Base-by-base conservation (phyloP, 192 early-diverging fungal genomes). In the Coemansia sp. region DNA sequence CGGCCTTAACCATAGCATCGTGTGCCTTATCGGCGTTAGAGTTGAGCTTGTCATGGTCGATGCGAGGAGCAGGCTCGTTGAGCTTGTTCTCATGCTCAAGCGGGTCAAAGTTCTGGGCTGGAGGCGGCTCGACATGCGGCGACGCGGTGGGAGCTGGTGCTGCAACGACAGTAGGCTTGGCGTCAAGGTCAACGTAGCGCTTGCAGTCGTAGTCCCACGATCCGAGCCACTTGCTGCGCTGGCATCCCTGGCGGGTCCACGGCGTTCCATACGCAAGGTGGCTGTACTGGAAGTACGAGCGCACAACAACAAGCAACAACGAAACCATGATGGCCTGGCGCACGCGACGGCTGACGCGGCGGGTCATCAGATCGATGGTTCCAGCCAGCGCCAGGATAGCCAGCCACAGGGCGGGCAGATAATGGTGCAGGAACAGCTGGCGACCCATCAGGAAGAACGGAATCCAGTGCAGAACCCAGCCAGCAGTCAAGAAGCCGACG, bases 191-290 rank as follows among this genome's bases (percentile, higher is more conserved):
- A 4, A 48, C n/a, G 52, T 69, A 72, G 55, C 66, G 66, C 49
- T 81, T 80, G 74, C 92, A 93, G 66, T 88, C 85, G 57, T 83
- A 93, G 71, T 92, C 90, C 94, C 94, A 98, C 0, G 83, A 80
- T 5, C 62, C 78, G 43, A 89, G 62, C 88, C 88, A 85, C 77
- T 93, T 96, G 55, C 89, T 74, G 9, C 80, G 71, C 60, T 88
- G 62, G 71, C 96, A 98, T 12, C 83, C 71, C 18, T 82, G 61
- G 50, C 85, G 87, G 27, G 82, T 86, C 91, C 91, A 93, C 39
- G 71, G 57, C 33, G 67, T 78, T 37, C 93, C 93, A 79, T 98
- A 98, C 0, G 91, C 83, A n/a, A 96, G 48, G 7, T 93, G 93
- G 30, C 87, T 85, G 57, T 87, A 92, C 23, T 78, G 61, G 76